Percentiles rank a stretch among this genome's conserved stretches.
phyloP scores from a whole-genome alignment of 2,329 filamentous ascomycete species.

The Fusarium sarcochroum region DNA sequence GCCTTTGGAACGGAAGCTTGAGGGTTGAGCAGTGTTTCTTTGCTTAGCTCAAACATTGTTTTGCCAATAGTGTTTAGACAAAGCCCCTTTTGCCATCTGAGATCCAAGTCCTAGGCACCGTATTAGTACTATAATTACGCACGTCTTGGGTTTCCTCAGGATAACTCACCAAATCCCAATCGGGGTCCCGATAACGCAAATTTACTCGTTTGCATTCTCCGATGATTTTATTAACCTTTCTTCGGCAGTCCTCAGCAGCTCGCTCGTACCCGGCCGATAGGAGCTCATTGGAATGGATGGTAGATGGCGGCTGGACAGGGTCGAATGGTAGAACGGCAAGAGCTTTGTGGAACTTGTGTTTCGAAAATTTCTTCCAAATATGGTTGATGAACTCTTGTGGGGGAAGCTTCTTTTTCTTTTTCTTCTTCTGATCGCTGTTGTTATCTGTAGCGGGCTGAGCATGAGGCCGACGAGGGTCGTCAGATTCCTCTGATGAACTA shows the following conservation, averaged over 20 bases:
- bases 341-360: conserved; percentile 73
- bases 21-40: conserved; percentile 61
- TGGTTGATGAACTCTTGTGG: conserved; percentile 77
- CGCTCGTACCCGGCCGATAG: conserved; percentile 73
- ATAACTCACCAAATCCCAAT: no score
- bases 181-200: no score
- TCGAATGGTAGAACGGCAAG: conserved; percentile 76
- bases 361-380: conserved; percentile 74
- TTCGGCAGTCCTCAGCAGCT: conserved; percentile 73
- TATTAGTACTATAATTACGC: conserved; percentile 28
- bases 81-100: conserved; percentile 74
- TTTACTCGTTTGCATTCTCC: no score
- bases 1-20: no score
- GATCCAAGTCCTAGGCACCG: conserved; percentile 70
- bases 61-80: conserved; percentile 67
- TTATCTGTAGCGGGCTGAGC: conserved; percentile 53
- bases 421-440: conserved; percentile 62
- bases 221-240: conserved; percentile 72
- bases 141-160: background rate
- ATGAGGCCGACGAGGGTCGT: conserved; percentile 59
- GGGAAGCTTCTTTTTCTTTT: no score
- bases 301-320: conserved; percentile 66
- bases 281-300: conserved; percentile 70
- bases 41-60: conserved; percentile 65
- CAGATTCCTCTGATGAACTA: conserved; percentile 65